Base-by-base conservation (phyloP, 352 stramenopile genomes). In the Phytophthora tubulina region DNA sequence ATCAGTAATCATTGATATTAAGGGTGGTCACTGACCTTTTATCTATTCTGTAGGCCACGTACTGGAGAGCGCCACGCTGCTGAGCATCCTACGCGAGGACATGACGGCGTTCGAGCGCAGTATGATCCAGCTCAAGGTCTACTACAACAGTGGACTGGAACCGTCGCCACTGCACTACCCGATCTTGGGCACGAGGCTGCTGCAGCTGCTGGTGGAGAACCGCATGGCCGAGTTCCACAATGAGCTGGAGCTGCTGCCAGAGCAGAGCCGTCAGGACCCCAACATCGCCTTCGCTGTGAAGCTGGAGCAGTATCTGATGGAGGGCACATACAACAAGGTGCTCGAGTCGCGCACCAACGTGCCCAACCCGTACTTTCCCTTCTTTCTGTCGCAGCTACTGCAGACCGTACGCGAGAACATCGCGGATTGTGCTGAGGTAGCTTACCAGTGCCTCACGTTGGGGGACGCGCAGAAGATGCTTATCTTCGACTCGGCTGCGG, bases 331-430 rank as follows among this genome's bases (percentile, higher is more conserved):
- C 86, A 96, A 97, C 78, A 97, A 98, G 81, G 90, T 93, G 59
- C 85, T 98, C 15, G 86, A 96, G 65, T 84, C 93, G 11, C 90
- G 82, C 41, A 76, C 86, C n/a, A 86, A 94, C 67, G 88, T 98
- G 63, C 97, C 97, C 7, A 90, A 97, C 73, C 89, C 90, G 56
- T 92, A 92, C 61, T 99, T 98, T 83, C 86, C 87, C 74, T 98
- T 98, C 74, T 99, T 99, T 79, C 87, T 99, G 44, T 86, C 94
- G 31, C 92, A 97, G 67, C 73, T 99, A 33, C 76, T 98, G 30
- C 90, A 97, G 74, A 99, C 97, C 8, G 97, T 99, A 45, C 87
- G 97, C 13, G 96, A 98, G 73, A 97, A 96, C 65, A 98, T 99
- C 76, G 97, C 96, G 13, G 97, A 99, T 80, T 98, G 95, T 82